These are phyloP conservation scores for Trichoderma virens DNA, from an alignment of 495 filamentous ascomycete genomes.

Conservation along the genomic window DNA sequence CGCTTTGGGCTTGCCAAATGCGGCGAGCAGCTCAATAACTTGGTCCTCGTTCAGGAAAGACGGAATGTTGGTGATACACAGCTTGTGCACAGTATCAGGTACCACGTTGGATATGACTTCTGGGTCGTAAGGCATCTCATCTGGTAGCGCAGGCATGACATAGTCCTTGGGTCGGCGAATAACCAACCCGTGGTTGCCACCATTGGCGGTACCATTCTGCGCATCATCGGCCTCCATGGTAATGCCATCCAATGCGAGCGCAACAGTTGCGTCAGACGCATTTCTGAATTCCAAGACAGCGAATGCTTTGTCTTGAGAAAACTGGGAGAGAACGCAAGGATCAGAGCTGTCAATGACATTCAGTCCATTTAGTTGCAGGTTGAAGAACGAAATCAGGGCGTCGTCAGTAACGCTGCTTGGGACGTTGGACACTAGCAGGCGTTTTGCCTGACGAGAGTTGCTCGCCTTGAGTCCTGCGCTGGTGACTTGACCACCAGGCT, in stretches of 20 bases:
- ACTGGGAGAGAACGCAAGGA: conserved; percentile 76
- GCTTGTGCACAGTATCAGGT: conserved; percentile 88
- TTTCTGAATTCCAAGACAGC: conserved; percentile 89
- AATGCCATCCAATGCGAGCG: conserved; percentile 82
- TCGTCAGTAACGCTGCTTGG: conserved; percentile 64
- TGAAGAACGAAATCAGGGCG: conserved; percentile 75
- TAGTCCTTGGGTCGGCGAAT: conserved; percentile 95
- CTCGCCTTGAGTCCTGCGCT: conserved; percentile 79
- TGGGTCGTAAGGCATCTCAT: conserved; percentile 68
- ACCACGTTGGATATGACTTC: conserved; percentile 74
- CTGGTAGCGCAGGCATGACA: conserved; percentile 77
- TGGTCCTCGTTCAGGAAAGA: conserved; percentile 82
- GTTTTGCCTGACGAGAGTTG: conserved; percentile 87
- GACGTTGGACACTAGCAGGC: conserved; percentile 79
- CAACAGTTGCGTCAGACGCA: conserved; percentile 80
- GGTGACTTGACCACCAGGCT: conserved; percentile 62
- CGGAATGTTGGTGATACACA: conserved; percentile 84
- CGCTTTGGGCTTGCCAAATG: conserved; percentile 89
- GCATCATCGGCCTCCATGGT: conserved; percentile 69
- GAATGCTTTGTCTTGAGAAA: conserved; percentile 69
- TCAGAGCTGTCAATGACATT: conserved; percentile 81
- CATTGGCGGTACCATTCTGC: conserved; percentile 48
- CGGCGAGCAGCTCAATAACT: conserved; percentile 77
- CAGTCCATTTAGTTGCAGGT: conserved; percentile 86
- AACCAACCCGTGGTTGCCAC: conserved; percentile 55